A percentile compares a stretch with the other conserved stretches of the same genome.
Conservation (phyloP, 2,329 filamentous ascomycete genomes). For the Lomentospora prolificans region DNA sequence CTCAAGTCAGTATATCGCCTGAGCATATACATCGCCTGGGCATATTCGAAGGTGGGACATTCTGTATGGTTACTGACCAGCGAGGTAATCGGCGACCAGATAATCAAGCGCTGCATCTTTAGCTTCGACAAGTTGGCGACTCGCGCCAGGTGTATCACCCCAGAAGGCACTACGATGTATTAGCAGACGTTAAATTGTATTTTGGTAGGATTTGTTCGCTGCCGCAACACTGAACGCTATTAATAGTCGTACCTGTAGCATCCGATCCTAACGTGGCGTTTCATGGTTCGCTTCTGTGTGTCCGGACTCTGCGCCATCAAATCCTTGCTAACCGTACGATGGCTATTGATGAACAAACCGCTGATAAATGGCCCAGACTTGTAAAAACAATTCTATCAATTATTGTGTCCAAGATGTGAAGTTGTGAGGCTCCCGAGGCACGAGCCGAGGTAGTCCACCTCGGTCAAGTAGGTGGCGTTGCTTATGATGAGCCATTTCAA, state of each 20-base stretch:
- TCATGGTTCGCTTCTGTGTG: not conserved
- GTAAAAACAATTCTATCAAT: not conserved
- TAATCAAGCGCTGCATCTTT: slow-evolving; percentile 7
- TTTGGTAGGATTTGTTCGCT: not conserved
- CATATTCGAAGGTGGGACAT: not conserved
- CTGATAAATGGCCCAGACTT: not conserved
- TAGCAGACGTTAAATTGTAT: not conserved
- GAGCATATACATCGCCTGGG: too few species aligned
- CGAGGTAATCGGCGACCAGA: slow-evolving; percentile 8
- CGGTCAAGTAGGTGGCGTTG: not conserved
- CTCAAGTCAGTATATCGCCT: not conserved
- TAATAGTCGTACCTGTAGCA: slow-evolving; percentile 5
- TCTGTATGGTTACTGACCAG: not conserved
- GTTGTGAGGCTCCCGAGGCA: not conserved
- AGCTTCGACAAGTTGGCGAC: slow-evolving; percentile 7
- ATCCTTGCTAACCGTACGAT: not conserved
- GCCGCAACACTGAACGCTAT: not conserved
- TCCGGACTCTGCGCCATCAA: not conserved
- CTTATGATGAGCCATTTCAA: not conserved
- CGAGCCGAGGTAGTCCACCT: slow-evolving; percentile 1
- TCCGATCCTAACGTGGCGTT: slow-evolving; percentile 4
- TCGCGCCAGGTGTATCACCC: slow-evolving; percentile 7
- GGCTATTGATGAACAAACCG: not conserved
- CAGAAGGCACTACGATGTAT: slow-evolving; percentile 5
- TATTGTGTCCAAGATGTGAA: not conserved